Evolutionary conservation across 164 flowering plant species (phyloP).

Genomic region (Vitis cinerea): DNA sequence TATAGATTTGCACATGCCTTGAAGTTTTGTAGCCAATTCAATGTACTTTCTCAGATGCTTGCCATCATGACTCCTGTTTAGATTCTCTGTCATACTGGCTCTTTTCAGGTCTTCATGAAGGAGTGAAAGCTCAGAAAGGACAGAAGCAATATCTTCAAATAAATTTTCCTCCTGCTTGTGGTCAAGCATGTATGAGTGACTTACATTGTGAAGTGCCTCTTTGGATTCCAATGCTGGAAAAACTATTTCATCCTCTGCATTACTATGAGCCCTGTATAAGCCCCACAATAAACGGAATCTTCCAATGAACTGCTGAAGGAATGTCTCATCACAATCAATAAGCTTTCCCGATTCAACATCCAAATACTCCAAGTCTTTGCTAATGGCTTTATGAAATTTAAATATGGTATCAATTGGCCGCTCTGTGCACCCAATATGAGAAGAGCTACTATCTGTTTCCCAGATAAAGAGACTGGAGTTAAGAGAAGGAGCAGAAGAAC

Average conservation of each 20-base stretch:
- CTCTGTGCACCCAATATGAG: slow-evolving; percentile 33
- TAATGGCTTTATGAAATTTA: slow-evolving; percentile 92
- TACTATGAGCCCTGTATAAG: slow-evolving; percentile 92
- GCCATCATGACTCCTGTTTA: slow-evolving; percentile 15
- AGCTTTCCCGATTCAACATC: slow-evolving; percentile 96
- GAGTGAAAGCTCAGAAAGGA: slow-evolving; percentile 63
- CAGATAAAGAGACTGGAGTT: slow-evolving; percentile 88
- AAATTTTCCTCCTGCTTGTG: slow-evolving; percentile 93
- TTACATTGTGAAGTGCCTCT: slow-evolving; percentile 96
- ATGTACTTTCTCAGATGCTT: slow-evolving; percentile 45
- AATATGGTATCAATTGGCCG: slow-evolving; percentile 94
- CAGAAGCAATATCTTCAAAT: slow-evolving; percentile 82
- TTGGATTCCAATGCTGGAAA: slow-evolving; percentile 97
- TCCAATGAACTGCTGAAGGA: slow-evolving; percentile 84
- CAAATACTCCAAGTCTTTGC: slow-evolving; percentile 93
- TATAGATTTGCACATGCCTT: slow-evolving; percentile 97
- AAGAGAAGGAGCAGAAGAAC: slow-evolving; percentile 76
- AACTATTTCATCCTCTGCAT: slow-evolving; percentile 98
- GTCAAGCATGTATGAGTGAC: slow-evolving; percentile 94
- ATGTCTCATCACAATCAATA: slow-evolving; percentile 60
- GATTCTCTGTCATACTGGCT: slow-evolving; percentile 15
- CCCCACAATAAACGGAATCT: slow-evolving; percentile 94
- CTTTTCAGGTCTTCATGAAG: slow-evolving; percentile 52
- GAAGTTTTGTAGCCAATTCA: slow-evolving; percentile 83
- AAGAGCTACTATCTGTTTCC: slow-evolving; percentile 66